Evolutionary conservation across 305 asterid genomes (phyloP), one percentile per base, ranked within the genome.

Genomic region (Fraxinus greggii): DNA sequence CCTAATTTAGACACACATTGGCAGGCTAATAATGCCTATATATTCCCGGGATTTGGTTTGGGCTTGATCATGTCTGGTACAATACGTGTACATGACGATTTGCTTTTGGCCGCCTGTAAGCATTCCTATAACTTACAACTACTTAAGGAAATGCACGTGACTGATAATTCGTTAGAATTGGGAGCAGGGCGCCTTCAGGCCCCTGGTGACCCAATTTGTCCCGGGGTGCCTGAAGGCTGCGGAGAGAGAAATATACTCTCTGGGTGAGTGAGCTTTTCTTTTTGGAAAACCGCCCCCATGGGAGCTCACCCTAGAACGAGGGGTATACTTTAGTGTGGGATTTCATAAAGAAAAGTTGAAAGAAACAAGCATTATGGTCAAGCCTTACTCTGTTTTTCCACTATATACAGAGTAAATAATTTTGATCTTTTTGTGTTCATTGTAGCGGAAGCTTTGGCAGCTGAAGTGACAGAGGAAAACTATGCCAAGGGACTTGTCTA

Each of bases 61-160:
- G 99, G 99, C 51, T 76, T 94, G 85, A 95, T 95, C 87, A 94
- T 95, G 95, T 94, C 98, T 1, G 98, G 98, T 65, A 90, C 99
- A 24, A 87, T 95, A 45, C 93, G 98, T 10, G 97, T 94, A 81
- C 98, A 95, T 12, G 98, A 95, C 76, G 97, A 95, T 81, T 77
- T 95, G 89, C 92, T 95, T 79, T 84, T 95, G 82, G 95, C 93
- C 74, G 99, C 99, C 78, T 92, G 99, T 95, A 90, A 95, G 98
- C 80, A 74, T 56, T 65, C 35, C 67, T 17, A 35, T 26, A 81
- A 29, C 13, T 45, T 78, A 33, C 42, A 10, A 28, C 80, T 42
- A 17, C 48, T 2, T 24, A 0, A 28, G n/a, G 38, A 7, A 32
- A 8, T 24, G 32, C 72, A 63, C 0, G 33, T 9, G 15, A 63